Percentiles rank a stretch among this genome's conserved stretches.
Evolutionary conservation across 2,329 filamentous ascomycete genomes (phyloP).

Genomic region (Geosmithia putterillii): DNA sequence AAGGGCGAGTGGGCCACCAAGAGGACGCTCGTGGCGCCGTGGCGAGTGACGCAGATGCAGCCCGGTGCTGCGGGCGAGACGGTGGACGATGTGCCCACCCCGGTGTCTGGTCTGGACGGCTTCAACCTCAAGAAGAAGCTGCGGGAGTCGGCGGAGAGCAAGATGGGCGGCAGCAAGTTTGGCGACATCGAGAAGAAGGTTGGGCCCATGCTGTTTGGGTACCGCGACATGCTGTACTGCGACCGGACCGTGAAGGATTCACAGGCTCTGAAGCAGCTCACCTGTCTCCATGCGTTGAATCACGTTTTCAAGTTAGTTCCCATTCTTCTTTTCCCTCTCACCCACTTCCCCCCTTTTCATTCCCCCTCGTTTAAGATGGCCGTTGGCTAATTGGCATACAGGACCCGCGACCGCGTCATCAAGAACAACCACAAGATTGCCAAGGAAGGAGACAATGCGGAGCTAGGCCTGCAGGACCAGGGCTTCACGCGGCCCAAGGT

Average conservation of each 20-base stretch:
- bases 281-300: slow-evolving; percentile 77
- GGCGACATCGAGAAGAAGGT: slow-evolving; percentile 51
- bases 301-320: slow-evolving; percentile 68
- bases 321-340: no score
- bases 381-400: slow-evolving; percentile 15
- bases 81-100: slow-evolving; percentile 18
- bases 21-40: slow-evolving; percentile 31
- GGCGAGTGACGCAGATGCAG: slow-evolving; percentile 32
- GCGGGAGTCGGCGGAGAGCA: slow-evolving; percentile 36
- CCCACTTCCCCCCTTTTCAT: no score
- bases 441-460: slow-evolving; percentile 48
- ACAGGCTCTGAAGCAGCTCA: slow-evolving; percentile 54
- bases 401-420: slow-evolving; percentile 77
- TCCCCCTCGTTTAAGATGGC: not conserved
- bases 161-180: slow-evolving; percentile 44
- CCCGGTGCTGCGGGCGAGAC: slow-evolving; percentile 25
- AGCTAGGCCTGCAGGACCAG: slow-evolving; percentile 75
- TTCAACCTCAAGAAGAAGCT: slow-evolving; percentile 63
- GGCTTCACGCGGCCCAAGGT: slow-evolving; percentile 93
- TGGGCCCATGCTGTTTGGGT: slow-evolving; percentile 64
- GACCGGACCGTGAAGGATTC: slow-evolving; percentile 60
- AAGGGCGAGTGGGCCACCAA: slow-evolving; percentile 37
- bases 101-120: slow-evolving; percentile 25
- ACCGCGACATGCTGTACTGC: slow-evolving; percentile 69
- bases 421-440: slow-evolving; percentile 80